Conservation (phyloP, 2,329 filamentous ascomycete genomes). For the Cephalotrichum gorgonifer region DNA sequence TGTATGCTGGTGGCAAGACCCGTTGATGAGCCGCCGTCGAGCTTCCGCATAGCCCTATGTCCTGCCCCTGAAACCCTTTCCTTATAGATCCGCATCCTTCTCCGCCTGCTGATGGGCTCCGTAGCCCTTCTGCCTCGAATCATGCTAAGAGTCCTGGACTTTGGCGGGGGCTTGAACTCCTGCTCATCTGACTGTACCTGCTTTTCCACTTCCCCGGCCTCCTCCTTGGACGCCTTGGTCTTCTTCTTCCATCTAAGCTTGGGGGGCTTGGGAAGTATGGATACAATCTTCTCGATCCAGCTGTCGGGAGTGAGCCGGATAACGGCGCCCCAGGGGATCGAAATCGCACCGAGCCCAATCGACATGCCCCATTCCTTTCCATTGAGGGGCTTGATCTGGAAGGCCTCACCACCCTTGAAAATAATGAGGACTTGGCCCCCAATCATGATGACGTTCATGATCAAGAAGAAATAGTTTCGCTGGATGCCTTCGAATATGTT, state of each 20-base stretch:
- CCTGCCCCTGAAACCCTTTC: background rate
- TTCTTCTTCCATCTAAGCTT: slow-evolving; percentile 3
- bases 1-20: background rate
- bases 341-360: slow-evolving; percentile 64
- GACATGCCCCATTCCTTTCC: slow-evolving; percentile 76
- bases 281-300: slow-evolving; percentile 16
- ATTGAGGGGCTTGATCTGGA: slow-evolving; percentile 55
- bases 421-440: slow-evolving; percentile 78
- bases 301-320: slow-evolving; percentile 67
- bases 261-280: slow-evolving; percentile 3
- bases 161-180: background rate
- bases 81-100: background rate
- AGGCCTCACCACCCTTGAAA: slow-evolving; percentile 68
- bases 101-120: slow-evolving; percentile 1
- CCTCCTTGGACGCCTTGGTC: background rate
- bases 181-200: background rate
- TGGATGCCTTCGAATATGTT: slow-evolving; percentile 80
- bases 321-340: slow-evolving; percentile 61
- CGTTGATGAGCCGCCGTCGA: background rate
- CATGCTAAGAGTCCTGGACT: background rate
- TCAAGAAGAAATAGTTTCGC: slow-evolving; percentile 71
- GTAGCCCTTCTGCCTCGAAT: slow-evolving; percentile 1
- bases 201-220: background rate
- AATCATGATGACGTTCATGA: slow-evolving; percentile 72
- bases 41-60: background rate